Evolutionary conservation across 2,329 filamentous ascomycete species (phyloP), one percentile per base, ranked within the genome.

Genomic region (Dryadomyces sulphureus): DNA sequence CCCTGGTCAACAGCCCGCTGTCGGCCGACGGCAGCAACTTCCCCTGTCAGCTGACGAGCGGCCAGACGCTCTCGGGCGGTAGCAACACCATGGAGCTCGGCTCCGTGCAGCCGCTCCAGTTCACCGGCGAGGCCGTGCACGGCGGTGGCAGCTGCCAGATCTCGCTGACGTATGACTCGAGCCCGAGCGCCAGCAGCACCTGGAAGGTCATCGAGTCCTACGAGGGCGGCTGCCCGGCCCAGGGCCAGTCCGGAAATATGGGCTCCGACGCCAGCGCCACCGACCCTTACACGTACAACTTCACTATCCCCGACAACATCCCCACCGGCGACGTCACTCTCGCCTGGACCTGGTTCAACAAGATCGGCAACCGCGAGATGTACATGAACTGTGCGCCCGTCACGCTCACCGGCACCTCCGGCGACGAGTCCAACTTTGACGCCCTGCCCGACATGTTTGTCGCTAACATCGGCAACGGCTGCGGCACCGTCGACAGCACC

Each of bases 321-420:
- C 76, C 80, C 8, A 66, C 79, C 1, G 92, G 90, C 4, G 73
- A 88, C 36, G 89, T 84, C 22, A 84, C 80, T 0, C 69, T 96
- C 5, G 86, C 86, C 0, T 96, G 89, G 88, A 87, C 87, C 1
- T 96, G 92, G 92, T 78, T 94, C 64, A 96, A 96, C 69, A 83
- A 82, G 49, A 58, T 94, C 9, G 92, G 92, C 3, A 94, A 94
- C 67, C 81, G 89, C 1, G 92, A 96, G 60, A 87, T 94, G 73
- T 95, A 96, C 72, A 94, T 94, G 88, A 93, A 94, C 72, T 98
- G 90, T 55, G 86, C 83, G 0, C 77, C 85, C 0, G 62, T 94
- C 41, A 73, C 69, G 0, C 70, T 96, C 21, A 75, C 75, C 0
- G 75, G 75, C 8, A 53, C 51, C 22, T 44, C 47, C 0, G 73